Conservation (phyloP, 139 green algal genomes). For the Volvox reticuliferus region DNA sequence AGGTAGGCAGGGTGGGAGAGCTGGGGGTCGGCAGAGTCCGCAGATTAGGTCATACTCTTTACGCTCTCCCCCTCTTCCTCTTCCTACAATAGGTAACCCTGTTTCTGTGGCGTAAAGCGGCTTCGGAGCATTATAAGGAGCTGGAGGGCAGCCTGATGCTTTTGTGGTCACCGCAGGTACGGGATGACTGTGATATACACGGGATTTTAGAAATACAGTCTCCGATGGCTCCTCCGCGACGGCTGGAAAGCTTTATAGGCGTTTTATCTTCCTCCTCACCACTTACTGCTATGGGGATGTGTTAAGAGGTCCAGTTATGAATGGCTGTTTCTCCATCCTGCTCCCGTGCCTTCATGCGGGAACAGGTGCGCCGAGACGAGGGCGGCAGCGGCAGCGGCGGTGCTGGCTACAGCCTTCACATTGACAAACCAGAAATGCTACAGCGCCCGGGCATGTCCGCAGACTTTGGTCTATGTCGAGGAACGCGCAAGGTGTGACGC, state of each 20-base stretch:
- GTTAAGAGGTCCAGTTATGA: not conserved
- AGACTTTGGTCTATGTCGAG: conserved; percentile 53
- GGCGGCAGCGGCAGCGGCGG: conserved; percentile 23
- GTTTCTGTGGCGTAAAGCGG: conserved; percentile 42
- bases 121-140: conserved; percentile 56
- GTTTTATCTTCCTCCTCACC: too few species aligned
- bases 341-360: too few species aligned
- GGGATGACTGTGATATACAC: not conserved
- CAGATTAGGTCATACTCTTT: not conserved
- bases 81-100: conserved; percentile 23
- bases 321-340: not conserved
- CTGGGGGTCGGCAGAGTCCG: not conserved
- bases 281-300: too few species aligned
- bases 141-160: conserved; percentile 52
- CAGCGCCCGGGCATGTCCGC: conserved; percentile 27
- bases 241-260: too few species aligned
- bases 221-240: too few species aligned
- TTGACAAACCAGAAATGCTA: conserved; percentile 53
- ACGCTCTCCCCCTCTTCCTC: not conserved
- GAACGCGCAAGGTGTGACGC: conserved; percentile 31
- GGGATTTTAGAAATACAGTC: too few species aligned
- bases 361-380: conserved; percentile 43
- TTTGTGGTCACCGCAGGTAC: conserved; percentile 45
- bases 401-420: conserved; percentile 30
- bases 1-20: conserved; percentile 4